Evolutionary conservation across 2,329 filamentous ascomycete genomes (phyloP).

Genomic region (Talaromyces rugulosus): DNA sequence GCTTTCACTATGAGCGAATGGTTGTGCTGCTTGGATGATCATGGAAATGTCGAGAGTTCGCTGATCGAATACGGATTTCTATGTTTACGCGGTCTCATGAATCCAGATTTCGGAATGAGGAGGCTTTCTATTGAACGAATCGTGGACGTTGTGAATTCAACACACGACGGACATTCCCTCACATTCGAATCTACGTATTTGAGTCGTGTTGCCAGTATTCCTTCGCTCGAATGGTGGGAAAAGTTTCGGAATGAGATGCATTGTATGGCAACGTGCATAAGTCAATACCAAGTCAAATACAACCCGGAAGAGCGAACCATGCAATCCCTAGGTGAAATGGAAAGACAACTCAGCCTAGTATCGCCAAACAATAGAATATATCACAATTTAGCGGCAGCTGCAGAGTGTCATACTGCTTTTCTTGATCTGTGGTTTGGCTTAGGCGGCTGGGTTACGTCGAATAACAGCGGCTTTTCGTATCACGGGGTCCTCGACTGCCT

Average conservation of each 20-base stretch:
- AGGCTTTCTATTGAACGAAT: neutral
- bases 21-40: constrained; percentile 7
- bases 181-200: neutral
- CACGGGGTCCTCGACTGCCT: constrained; percentile 5
- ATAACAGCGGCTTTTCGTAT: too few species aligned
- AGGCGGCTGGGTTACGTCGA: neutral
- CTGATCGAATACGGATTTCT: constrained; percentile 7
- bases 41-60: neutral
- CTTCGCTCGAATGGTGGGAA: neutral
- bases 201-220: neutral
- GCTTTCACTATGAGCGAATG: constrained; percentile 5
- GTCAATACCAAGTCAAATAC: neutral
- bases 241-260: constrained; percentile 2
- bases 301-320: neutral
- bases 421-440: constrained; percentile 4
- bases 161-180: too few species aligned
- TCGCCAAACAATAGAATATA: neutral
- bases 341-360: neutral
- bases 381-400: neutral
- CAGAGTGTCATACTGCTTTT: neutral
- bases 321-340: neutral
- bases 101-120: neutral
- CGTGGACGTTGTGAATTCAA: constrained; percentile 1
- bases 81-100: neutral
- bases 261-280: constrained; percentile 3